Percentiles rank a stretch among this genome's conserved stretches.
Conservation (phyloP, 306 rosid species). For the Glycine soja region DNA sequence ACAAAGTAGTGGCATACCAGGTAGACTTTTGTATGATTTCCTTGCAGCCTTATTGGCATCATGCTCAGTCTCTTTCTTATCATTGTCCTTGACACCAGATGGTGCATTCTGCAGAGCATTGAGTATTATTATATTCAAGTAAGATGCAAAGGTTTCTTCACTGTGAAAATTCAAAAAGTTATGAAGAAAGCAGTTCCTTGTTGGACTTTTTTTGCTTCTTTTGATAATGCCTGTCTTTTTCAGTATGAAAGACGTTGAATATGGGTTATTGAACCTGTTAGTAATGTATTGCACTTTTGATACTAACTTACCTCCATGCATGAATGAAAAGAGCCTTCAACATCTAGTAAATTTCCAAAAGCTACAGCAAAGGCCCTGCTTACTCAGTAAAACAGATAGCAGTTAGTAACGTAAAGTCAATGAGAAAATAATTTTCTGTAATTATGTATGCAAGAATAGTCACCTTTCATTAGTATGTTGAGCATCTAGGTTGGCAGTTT, state of each 20-base stretch:
- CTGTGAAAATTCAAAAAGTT: not conserved
- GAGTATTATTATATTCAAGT: conserved; percentile 34
- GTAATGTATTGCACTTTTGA: conserved; percentile 40
- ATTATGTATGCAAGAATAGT: conserved; percentile 29
- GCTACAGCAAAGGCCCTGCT: conserved; percentile 64
- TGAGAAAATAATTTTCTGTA: conserved; percentile 29
- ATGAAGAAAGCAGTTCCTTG: conserved; percentile 26
- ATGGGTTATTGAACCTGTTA: conserved; percentile 1
- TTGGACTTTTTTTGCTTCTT: conserved; percentile 14
- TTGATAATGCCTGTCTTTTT: conserved; percentile 37
- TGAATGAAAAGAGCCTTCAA: conserved; percentile 54
- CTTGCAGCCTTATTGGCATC: conserved; percentile 44
- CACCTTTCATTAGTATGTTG: conserved; percentile 67
- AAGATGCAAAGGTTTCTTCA: conserved; percentile 10
- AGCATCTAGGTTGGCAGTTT: conserved; percentile 50
- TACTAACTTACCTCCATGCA: conserved; percentile 61
- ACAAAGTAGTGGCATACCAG: conserved; percentile 52
- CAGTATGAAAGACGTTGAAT: conserved; percentile 33
- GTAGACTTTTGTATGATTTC: conserved; percentile 45
- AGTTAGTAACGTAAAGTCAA: conserved; percentile 25
- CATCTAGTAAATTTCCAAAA: conserved; percentile 60
- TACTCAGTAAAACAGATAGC: conserved; percentile 35
- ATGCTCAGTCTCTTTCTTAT: conserved; percentile 40
- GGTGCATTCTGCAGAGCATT: conserved; percentile 50
- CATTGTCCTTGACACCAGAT: conserved; percentile 42